Conservation (phyloP, 2,329 filamentous ascomycete genomes). For the Neocucurbitaria cava region DNA sequence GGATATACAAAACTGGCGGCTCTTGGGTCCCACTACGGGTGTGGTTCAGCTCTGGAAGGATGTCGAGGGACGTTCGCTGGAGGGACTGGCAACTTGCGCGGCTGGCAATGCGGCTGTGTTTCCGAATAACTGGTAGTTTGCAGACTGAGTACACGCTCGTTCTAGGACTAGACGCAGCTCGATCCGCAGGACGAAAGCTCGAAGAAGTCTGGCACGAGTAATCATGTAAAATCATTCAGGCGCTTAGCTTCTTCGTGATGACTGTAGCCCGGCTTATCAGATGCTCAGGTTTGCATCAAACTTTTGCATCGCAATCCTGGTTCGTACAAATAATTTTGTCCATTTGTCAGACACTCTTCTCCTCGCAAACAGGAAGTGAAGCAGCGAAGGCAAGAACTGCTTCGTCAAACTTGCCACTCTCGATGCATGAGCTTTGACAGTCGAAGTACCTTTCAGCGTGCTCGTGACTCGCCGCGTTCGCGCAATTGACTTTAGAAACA, state of each 20-base stretch:
- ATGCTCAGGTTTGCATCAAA: too few species aligned
- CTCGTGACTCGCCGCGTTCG: too few species aligned
- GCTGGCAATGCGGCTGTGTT: background rate
- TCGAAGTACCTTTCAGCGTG: too few species aligned
- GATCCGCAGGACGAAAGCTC: too few species aligned
- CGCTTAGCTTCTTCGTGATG: too few species aligned
- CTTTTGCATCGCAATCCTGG: too few species aligned
- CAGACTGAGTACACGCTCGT: background rate
- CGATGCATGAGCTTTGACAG: background rate
- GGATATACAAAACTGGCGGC: background rate
- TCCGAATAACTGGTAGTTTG: background rate
- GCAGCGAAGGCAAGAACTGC: background rate
- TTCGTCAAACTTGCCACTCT: background rate
- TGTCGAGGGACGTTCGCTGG: background rate
- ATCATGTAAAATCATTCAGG: too few species aligned
- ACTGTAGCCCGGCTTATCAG: too few species aligned
- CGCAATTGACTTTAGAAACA: too few species aligned
- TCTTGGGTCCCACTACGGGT: background rate
- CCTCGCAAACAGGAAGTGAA: background rate
- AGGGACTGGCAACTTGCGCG: background rate
- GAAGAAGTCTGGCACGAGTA: too few species aligned
- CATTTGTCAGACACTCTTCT: background rate
- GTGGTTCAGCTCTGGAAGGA: background rate
- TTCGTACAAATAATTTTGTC: background rate
- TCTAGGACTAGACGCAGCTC: background rate